Evolutionary conservation across 2,329 filamentous ascomycete species (phyloP).

Genomic region (Penicillium rolfsii): DNA sequence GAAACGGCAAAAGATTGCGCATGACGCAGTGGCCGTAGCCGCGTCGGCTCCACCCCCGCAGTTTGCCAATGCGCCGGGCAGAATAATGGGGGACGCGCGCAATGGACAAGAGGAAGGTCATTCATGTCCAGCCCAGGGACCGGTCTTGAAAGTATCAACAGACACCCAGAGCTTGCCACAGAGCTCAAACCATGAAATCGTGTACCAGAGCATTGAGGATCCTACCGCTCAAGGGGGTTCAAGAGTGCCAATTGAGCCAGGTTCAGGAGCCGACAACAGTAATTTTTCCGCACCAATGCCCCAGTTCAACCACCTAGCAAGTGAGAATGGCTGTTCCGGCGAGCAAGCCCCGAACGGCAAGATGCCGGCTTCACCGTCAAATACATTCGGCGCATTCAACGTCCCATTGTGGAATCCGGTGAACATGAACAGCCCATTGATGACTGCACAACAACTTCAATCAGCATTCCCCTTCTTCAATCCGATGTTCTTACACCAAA

Average conservation of each 20-base stretch:
- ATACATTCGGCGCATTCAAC: slow-evolving; percentile 14
- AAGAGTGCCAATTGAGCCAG: not conserved
- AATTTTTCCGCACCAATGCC: not conserved
- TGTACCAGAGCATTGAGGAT: not conserved
- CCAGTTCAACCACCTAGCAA: not conserved
- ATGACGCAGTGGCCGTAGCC: slow-evolving; percentile 6
- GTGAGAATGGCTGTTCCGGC: too few relatives aligned
- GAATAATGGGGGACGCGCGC: slow-evolving; percentile 6
- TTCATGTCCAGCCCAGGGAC: not conserved
- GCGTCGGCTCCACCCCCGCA: slow-evolving; percentile 3
- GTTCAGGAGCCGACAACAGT: not conserved
- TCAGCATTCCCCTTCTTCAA: slow-evolving; percentile 16
- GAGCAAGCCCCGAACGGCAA: not conserved
- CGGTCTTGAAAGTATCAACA: not conserved
- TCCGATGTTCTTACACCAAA: slow-evolving; percentile 11
- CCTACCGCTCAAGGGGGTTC: slow-evolving; percentile 3
- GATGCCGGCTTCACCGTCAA: not conserved
- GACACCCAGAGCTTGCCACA: not conserved
- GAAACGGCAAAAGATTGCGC: slow-evolving; percentile 22
- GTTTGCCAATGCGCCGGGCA: slow-evolving; percentile 6
- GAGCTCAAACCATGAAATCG: not conserved
- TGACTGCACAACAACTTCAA: not conserved
- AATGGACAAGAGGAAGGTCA: not conserved
- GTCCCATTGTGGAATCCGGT: slow-evolving; percentile 5
- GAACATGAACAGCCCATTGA: slow-evolving; percentile 1